phyloP scores from a whole-genome alignment of 805 yeast genomes.

The Kluyveromyces starmeri region DNA sequence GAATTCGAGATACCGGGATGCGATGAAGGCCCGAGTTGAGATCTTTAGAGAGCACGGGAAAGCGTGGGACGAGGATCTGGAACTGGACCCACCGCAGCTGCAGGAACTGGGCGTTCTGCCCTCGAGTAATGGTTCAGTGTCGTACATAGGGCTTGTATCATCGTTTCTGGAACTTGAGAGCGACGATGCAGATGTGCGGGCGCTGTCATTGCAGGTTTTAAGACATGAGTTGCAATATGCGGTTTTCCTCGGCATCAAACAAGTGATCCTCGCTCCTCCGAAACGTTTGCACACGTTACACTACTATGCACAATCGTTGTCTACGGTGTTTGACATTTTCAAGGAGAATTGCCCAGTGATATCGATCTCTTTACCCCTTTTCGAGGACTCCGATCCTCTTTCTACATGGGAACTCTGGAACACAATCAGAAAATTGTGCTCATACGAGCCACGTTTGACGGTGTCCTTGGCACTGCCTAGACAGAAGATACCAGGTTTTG shows the following conservation, averaged over 20 bases:
- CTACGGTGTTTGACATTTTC: constrained; percentile 26
- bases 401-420: constrained; percentile 76
- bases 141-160: constrained; percentile 47
- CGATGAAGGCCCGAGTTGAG: constrained; percentile 33
- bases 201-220: constrained; percentile 49
- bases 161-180: constrained; percentile 68
- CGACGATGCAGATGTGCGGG: constrained; percentile 38
- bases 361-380: constrained; percentile 42
- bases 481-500: constrained; percentile 39
- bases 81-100: constrained; percentile 25
- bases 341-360: constrained; percentile 28
- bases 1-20: constrained; percentile 39
- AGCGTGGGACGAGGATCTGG: constrained; percentile 11
- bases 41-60: constrained; percentile 16
- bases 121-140: constrained; percentile 9
- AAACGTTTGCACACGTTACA: constrained; percentile 44
- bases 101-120: constrained; percentile 29
- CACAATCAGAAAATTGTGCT: constrained; percentile 46
- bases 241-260: constrained; percentile 45
- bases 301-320: constrained; percentile 38
- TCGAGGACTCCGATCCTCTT: constrained; percentile 42
- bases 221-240: constrained; percentile 52
- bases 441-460: constrained; percentile 47
- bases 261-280: constrained; percentile 57
- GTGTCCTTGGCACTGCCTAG: constrained; percentile 71